These are phyloP conservation scores for Agastache rugosa DNA, from an alignment of 257 asterid species.

Conservation along the genomic window DNA sequence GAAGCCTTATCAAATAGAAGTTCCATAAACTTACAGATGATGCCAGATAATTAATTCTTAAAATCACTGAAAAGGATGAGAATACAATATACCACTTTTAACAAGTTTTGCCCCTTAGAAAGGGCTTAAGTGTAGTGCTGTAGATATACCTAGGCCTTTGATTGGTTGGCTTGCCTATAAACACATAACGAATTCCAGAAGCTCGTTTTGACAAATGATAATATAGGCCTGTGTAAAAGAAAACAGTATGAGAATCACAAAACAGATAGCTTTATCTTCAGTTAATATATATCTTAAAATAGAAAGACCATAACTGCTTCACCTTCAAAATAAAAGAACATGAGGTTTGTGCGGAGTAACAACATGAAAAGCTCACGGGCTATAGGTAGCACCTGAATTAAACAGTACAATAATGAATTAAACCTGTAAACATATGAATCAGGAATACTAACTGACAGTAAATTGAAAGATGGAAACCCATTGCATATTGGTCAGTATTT, in stretches of 20 bases:
- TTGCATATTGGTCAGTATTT: slow-evolving; percentile 17
- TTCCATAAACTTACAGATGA: background rate
- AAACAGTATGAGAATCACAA: slow-evolving; percentile 25
- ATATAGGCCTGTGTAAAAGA: slow-evolving; percentile 71
- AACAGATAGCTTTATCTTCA: slow-evolving; percentile 7
- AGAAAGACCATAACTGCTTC: slow-evolving; percentile 30
- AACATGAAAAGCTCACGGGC: slow-evolving; percentile 80
- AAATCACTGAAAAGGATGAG: slow-evolving; percentile 4
- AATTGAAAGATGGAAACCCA: slow-evolving; percentile 23
- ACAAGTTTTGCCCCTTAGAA: slow-evolving; percentile 8
- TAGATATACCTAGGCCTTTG: slow-evolving; percentile 85
- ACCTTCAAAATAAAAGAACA: slow-evolving; percentile 99
- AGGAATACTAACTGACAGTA: slow-evolving; percentile 12
- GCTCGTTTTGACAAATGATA: slow-evolving; percentile 94
- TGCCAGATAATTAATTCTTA: slow-evolving; percentile 1
- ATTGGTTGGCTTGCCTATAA: slow-evolving; percentile 85
- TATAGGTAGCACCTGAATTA: slow-evolving; percentile 73
- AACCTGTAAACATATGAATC: background rate
- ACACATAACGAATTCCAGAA: slow-evolving; percentile 88
- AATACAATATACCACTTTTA: background rate
- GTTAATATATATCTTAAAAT: slow-evolving; percentile 25
- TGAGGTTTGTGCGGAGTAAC: slow-evolving; percentile 86
- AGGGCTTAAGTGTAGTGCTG: slow-evolving; percentile 17
- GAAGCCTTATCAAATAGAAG: background rate
- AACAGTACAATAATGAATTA: slow-evolving; percentile 27